Base-by-base conservation (phyloP, 1,284 basidiomycete species). In the Leccinum pallidistipes region DNA sequence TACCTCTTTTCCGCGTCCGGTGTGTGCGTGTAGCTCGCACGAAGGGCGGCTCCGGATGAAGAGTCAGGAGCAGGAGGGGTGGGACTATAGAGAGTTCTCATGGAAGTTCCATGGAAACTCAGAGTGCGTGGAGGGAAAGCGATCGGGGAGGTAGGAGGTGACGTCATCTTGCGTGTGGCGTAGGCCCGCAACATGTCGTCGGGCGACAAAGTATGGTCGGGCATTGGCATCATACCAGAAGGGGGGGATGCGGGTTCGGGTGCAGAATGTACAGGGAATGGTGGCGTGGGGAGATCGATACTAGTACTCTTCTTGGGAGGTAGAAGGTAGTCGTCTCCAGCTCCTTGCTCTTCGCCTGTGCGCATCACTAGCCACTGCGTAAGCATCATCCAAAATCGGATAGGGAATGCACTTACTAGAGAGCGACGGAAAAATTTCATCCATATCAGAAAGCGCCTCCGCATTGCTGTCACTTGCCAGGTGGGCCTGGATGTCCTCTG, bases 161-260 rank as follows among this genome's bases (percentile, higher is more conserved):
- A 76, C 2, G 58, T 66, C 3, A 77, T 69, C 66, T 81, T 83
- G 58, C 85, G 79, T 55, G 85, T 84, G 2, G 89, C 89, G 61
- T 91, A 91, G 0, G 86, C 86, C n/a, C 83, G 82, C 43, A 91
- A 77, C 86, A 91, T 88, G 16, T 83, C 88, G 65, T 91, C 89
- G 3, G 89, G 89, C 0, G 83, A 83, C 81, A 86, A 85, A 45
- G 80, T 74, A 51, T 67, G 79, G 0, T 79, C 79, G 18, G 81
- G 80, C 74, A 81, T 77, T 3, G 80, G 76, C 78, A 84, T 82
- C 52, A 76, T 75, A 66, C 77, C 74, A 65, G 81, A 67, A 61
- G 80, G 62, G 59, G 76, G 71, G 27, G 77, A 78, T 65, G 76
- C 64, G 66, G 76, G 68, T 59, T 73, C 59, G 59, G 77, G 70